Evolutionary conservation across 768 basidiomycete species (phyloP).

Genomic region (Boletellus sp.): DNA sequence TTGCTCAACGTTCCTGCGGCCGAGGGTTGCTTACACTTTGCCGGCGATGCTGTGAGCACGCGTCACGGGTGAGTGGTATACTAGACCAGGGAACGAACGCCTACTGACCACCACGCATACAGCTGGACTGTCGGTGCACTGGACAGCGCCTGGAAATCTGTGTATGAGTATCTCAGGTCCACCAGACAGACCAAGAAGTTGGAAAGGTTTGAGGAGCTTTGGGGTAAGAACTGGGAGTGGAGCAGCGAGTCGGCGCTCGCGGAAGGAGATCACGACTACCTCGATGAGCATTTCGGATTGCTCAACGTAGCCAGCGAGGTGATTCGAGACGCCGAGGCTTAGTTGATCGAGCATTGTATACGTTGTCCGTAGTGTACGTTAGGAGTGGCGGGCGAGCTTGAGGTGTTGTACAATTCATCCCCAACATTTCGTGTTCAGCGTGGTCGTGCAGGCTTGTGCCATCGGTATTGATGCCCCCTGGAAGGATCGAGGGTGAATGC

Average conservation of each 20-base stretch:
- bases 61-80: conserved; percentile 2
- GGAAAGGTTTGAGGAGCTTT: conserved; percentile 20
- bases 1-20: conserved; percentile 31
- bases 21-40: conserved; percentile 12
- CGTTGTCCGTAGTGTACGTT: no score
- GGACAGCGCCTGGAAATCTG: conserved; percentile 36
- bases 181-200: conserved; percentile 8
- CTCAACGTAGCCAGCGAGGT: no score
- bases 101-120: conserved; percentile 25
- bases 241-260: neutral
- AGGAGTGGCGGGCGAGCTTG: no score
- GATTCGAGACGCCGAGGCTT: neutral
- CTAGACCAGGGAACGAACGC: neutral
- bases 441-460: no score
- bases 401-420: no score
- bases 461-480: no score
- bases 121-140: conserved; percentile 41
- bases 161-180: conserved; percentile 24
- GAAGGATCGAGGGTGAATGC: no score
- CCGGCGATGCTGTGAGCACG: conserved; percentile 14
- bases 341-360: neutral
- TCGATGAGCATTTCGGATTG: conserved; percentile 8
- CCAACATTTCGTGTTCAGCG: no score
- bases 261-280: conserved; percentile 1
- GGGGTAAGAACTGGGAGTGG: conserved; percentile 35